Percentiles rank a stretch among this genome's conserved stretches.
phyloP scores from a whole-genome alignment of 2,329 filamentous ascomycete genomes.

The Dactylellina cionopaga region DNA sequence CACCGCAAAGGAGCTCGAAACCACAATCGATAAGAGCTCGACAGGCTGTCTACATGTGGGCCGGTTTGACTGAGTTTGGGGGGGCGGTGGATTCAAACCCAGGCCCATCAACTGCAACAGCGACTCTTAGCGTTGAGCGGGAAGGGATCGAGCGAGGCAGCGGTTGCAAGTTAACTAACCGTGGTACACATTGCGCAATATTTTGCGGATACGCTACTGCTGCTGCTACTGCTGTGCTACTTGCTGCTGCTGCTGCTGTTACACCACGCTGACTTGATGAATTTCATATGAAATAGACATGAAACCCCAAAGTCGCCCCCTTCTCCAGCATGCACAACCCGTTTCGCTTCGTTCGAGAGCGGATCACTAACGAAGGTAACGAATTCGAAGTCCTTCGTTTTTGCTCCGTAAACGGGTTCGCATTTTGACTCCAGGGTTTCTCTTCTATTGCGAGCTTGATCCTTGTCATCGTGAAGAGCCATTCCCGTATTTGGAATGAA shows the following conservation, averaged over 20 bases:
- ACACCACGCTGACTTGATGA: too few relatives aligned
- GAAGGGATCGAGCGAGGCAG: too few relatives aligned
- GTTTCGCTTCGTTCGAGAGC: constrained; percentile 45
- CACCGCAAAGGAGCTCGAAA: constrained; percentile 14
- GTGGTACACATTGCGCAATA: too few relatives aligned
- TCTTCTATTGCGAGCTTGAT: background rate
- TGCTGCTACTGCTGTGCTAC: too few relatives aligned
- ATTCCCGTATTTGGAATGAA: constrained; percentile 24
- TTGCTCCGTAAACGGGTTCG: background rate
- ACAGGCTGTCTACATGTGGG: too few relatives aligned
- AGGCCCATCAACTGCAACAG: too few relatives aligned
- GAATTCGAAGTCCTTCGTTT: background rate
- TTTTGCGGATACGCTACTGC: too few relatives aligned
- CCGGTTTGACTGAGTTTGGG: too few relatives aligned
- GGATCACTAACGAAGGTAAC: constrained; percentile 1
- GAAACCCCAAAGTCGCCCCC: background rate
- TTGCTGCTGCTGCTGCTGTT: too few relatives aligned
- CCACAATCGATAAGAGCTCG: constrained; percentile 37
- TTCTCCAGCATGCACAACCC: background rate
- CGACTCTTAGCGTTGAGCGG: too few relatives aligned
- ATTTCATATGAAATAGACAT: background rate
- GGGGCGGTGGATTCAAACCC: too few relatives aligned
- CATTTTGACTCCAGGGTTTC: constrained; percentile 4
- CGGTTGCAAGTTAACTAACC: too few relatives aligned
- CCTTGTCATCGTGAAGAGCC: background rate